phyloP scores from a whole-genome alignment of 2,329 filamentous ascomycete species.

The Diaporthe citrichinensis region DNA sequence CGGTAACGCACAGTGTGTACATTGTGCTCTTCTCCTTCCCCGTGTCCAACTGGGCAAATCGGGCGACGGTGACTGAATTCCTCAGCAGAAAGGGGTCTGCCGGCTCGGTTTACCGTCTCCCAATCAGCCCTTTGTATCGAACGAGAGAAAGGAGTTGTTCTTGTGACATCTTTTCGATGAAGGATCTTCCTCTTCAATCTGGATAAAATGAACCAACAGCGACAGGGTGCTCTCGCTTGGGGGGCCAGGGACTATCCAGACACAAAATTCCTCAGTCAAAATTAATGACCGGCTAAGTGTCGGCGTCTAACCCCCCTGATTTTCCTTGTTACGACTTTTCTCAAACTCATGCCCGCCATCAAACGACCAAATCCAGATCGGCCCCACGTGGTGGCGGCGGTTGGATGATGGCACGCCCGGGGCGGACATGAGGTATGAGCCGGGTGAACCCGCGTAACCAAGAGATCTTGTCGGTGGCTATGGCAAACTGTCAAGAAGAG shows the following conservation, averaged over 20 bases:
- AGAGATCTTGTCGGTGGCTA: not conserved
- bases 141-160: not conserved
- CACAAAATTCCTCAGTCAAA: constrained; percentile 36
- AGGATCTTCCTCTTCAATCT: constrained; percentile 26
- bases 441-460: not conserved
- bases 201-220: not conserved
- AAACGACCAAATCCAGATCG: not conserved
- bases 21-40: not conserved
- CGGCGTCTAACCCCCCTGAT: not conserved
- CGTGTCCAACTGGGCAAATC: not conserved
- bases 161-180: not conserved
- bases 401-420: not conserved
- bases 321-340: not conserved
- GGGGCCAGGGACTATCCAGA: not conserved
- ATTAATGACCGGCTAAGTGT: constrained; percentile 22
- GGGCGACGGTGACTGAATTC: constrained; percentile 14
- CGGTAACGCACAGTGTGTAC: not conserved
- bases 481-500: constrained; percentile 10
- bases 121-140: not conserved
- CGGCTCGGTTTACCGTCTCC: constrained; percentile 16
- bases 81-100: constrained; percentile 2
- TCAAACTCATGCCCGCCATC: not conserved
- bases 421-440: not conserved
- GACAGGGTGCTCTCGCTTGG: constrained; percentile 15
- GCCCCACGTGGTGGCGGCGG: not conserved